Base-by-base conservation (phyloP, 177 flowering plant species). In the Vitis hybrid region DNA sequence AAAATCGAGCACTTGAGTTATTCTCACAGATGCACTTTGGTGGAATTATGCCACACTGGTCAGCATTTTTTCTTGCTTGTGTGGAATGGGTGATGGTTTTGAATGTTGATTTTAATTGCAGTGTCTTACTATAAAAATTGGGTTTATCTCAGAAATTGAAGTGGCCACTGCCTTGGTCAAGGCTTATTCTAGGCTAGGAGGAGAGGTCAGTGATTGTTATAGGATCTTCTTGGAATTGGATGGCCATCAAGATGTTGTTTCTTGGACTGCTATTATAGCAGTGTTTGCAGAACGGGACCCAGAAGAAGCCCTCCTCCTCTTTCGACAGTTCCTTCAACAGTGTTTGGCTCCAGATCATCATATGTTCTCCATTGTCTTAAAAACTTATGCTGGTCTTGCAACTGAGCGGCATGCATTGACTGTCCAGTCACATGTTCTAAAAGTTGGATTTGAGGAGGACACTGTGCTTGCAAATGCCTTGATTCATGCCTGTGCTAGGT, bases 401-500 rank as follows among this genome's bases (percentile, higher is more conserved):
- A 88, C 85, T 1, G 91, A 82, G 65, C 64, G 76, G 3, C 82
- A 84, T 74, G 84, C 91, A 12, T 78, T 71, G 24, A 73, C 85
- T 18, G 62, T 86, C 50, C 91, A 92, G 76, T 75, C 76, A 6
- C 85, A 70, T 68, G 72, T 87, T 13, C 63, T 87, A 32, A 86
- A 75, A 75, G 24, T 60, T 24, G 93, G 93, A 19, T 76, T 85
- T 63, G 19, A 19, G 19, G 80, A 74, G 32, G 86, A 85, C 56
- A 67, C 69, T 15, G 91, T 81, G 50, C 79, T 90, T 46, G 74
- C 70, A 24, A 90, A 91, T 82, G 82, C 91, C 8, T 74, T 92
- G 35, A 83, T 92, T 63, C 94, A 92, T 77, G 87, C 90, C 13
- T 89, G 87, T 80, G 82, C 86, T n/a, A 83, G 96, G 74, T 87